These are phyloP conservation scores for Typha latifolia DNA, from an alignment of 176 grass and related monocot species.

Conservation along the genomic window DNA sequence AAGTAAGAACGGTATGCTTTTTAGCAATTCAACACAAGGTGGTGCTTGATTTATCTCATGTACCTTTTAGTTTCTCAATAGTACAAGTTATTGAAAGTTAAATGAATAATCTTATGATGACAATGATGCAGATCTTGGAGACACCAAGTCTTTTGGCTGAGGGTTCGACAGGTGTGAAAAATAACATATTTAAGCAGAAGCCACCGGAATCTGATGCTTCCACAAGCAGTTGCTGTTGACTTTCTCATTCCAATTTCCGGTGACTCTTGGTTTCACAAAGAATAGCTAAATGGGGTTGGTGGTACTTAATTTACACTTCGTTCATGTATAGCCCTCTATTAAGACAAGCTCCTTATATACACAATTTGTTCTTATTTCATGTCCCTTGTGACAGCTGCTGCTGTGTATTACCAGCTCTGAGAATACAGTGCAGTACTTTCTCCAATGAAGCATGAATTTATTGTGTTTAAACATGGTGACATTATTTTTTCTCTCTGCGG, in stretches of 20 bases:
- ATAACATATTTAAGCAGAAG: slow-evolving; percentile 98
- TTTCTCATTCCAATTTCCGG: background rate
- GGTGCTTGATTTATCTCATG: too few relatives aligned
- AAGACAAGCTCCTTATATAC: background rate
- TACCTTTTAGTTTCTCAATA: background rate
- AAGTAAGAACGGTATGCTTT: too few relatives aligned
- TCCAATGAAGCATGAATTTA: background rate
- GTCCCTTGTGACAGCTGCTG: background rate
- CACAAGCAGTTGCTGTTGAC: slow-evolving; percentile 61
- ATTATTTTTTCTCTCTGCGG: too few relatives aligned
- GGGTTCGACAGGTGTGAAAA: slow-evolving; percentile 61
- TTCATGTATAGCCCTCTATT: background rate
- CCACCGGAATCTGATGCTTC: slow-evolving; percentile 52
- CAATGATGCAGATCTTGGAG: slow-evolving; percentile 57
- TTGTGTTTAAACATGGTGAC: background rate
- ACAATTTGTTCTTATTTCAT: background rate
- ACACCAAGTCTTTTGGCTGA: slow-evolving; percentile 80
- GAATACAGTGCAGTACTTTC: background rate
- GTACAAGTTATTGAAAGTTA: background rate
- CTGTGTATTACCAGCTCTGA: background rate
- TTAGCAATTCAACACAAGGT: too few relatives aligned
- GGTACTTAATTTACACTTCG: background rate
- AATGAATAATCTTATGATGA: background rate
- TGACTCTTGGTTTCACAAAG: too few relatives aligned
- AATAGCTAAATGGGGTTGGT: background rate